Percentiles rank a stretch among this genome's conserved stretches.
These are phyloP conservation scores for Barnettozyma vustinii DNA, from an alignment of 805 yeast genomes.

Conservation along the genomic window DNA sequence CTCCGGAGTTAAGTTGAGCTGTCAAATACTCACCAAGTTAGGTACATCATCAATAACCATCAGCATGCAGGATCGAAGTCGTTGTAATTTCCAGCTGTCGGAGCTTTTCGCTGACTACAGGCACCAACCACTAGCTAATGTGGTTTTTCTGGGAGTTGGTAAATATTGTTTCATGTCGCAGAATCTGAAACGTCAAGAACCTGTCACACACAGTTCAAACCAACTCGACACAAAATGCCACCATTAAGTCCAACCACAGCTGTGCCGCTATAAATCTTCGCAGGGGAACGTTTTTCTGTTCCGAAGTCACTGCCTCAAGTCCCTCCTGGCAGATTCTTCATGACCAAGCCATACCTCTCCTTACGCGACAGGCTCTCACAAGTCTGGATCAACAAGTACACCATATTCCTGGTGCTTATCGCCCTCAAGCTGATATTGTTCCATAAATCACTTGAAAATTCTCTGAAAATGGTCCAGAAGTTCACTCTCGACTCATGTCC, in stretches of 20 bases:
- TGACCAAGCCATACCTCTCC: constrained; percentile 35
- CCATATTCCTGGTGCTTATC: constrained; percentile 50
- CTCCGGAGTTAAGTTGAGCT: no score
- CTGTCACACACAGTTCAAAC: not conserved
- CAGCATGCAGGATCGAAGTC: no score
- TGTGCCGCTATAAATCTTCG: not conserved
- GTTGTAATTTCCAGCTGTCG: no score
- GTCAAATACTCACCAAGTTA: no score
- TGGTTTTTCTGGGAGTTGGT: not conserved
- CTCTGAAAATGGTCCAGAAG: constrained; percentile 35
- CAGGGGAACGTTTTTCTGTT: not conserved
- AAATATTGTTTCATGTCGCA: not conserved
- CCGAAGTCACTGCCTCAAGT: not conserved
- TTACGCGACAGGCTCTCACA: constrained; percentile 55
- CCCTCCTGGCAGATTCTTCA: not conserved
- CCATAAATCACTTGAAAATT: constrained; percentile 36
- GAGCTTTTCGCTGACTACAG: no score
- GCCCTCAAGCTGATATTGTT: constrained; percentile 59
- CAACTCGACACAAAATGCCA: not conserved
- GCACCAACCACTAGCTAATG: not conserved
- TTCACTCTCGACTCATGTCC: constrained; percentile 42
- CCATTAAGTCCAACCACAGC: not conserved
- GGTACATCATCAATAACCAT: no score
- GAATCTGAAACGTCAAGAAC: not conserved
- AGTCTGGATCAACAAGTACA: constrained; percentile 58